Percentiles rank a stretch among this genome's conserved stretches.
Evolutionary conservation across 441 rosid genomes (phyloP).

Genomic region (Erysimum cheiri): DNA sequence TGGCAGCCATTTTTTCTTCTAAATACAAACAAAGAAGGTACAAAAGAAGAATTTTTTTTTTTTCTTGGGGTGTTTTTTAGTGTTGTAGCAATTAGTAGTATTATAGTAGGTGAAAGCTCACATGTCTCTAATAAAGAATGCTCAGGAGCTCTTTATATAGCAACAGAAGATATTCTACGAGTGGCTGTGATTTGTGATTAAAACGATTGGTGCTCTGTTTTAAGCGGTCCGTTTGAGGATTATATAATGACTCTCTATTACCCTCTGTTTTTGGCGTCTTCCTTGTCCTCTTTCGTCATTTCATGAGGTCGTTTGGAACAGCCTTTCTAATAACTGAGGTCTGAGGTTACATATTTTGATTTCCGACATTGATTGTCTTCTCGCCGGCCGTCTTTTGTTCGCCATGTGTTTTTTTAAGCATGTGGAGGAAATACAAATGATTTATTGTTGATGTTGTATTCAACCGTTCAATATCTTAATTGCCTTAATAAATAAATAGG

Average conservation of each 20-base stretch:
- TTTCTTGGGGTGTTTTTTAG: too few species aligned
- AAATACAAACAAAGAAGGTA: too few species aligned
- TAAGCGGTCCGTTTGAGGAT: not conserved
- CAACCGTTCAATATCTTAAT: not conserved
- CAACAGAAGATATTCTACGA: not conserved
- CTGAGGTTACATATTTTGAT: not conserved
- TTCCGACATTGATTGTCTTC: not conserved
- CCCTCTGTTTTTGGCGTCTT: not conserved
- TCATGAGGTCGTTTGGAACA: not conserved
- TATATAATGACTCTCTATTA: not conserved
- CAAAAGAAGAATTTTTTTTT: too few species aligned
- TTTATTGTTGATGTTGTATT: not conserved
- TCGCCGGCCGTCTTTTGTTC: not conserved
- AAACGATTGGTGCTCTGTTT: not conserved
- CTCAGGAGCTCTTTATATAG: slow-evolving; percentile 22
- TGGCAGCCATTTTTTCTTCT: slow-evolving; percentile 38
- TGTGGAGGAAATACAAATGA: not conserved
- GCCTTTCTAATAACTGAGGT: not conserved
- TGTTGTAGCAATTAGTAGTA: not conserved
- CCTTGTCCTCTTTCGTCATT: slow-evolving; percentile 5
- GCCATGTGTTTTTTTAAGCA: not conserved
- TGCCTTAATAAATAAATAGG: not conserved
- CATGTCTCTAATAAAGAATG: not conserved
- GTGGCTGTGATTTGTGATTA: not conserved
- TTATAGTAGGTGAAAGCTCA: slow-evolving; percentile 1